phyloP scores from a whole-genome alignment of 1,139 yeast genomes.

The Hyphopichia burtonii region DNA sequence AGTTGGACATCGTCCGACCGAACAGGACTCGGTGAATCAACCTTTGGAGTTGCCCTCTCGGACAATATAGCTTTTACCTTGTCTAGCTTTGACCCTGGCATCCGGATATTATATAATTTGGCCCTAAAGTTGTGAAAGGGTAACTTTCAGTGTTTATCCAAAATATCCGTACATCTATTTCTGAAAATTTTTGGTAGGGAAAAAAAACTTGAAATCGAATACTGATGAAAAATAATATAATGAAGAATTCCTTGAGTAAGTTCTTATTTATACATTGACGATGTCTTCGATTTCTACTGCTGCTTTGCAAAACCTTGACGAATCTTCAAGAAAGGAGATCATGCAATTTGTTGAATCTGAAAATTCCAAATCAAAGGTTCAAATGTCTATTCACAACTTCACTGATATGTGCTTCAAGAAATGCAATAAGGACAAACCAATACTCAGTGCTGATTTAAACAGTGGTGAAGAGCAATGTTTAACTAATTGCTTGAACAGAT shows the following conservation, averaged over 20 bases:
- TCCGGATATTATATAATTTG: background rate
- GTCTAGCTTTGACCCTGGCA: background rate
- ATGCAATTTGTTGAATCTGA: conserved; percentile 77
- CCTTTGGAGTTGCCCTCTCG: background rate
- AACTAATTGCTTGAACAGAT: conserved; percentile 78
- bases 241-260: background rate
- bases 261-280: too few relatives aligned
- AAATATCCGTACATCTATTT: background rate
- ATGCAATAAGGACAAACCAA: conserved; percentile 57
- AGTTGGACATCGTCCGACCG: conserved; percentile 5
- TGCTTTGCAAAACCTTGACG: conserved; percentile 66
- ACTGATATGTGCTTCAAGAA: conserved; percentile 90
- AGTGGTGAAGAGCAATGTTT: conserved; percentile 69
- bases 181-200: background rate
- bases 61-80: conserved; percentile 5
- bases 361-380: conserved; percentile 85
- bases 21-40: conserved; percentile 9
- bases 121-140: background rate
- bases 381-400: conserved; percentile 79
- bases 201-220: background rate
- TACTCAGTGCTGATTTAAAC: conserved; percentile 52
- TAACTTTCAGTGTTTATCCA: too few relatives aligned
- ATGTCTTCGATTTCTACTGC: conserved; percentile 64
- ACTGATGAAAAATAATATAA: background rate
- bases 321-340: conserved; percentile 69